Evolutionary conservation across 345 rosid species (phyloP).

Genomic region (Citrus trifoliata): DNA sequence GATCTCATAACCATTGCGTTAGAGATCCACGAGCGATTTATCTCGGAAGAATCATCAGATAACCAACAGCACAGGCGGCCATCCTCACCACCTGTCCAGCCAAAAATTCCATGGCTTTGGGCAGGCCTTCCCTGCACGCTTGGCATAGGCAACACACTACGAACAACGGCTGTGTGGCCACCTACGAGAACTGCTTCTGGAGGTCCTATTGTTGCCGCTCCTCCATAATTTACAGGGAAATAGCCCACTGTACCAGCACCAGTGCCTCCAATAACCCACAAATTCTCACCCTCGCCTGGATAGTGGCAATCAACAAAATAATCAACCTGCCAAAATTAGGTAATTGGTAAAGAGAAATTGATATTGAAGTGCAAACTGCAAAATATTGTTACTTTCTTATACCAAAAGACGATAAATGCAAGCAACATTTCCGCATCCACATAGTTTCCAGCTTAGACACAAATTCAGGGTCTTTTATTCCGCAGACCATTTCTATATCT

Average conservation of each 20-base stretch:
- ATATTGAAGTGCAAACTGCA: background rate
- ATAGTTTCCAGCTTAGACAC: background rate
- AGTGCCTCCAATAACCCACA: constrained; percentile 95
- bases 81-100: constrained; percentile 97
- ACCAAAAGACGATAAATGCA: background rate
- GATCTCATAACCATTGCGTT: constrained; percentile 48
- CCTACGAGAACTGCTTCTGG: constrained; percentile 81
- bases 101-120: constrained; percentile 55
- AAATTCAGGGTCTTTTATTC: background rate
- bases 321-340: constrained; percentile 62
- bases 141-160: constrained; percentile 71
- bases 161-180: constrained; percentile 69
- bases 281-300: constrained; percentile 50
- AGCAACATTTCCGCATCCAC: background rate
- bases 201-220: constrained; percentile 43
- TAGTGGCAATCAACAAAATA: constrained; percentile 87
- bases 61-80: constrained; percentile 92
- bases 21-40: constrained; percentile 72
- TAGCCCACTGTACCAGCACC: constrained; percentile 71
- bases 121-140: constrained; percentile 29
- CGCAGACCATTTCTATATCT: background rate
- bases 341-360: background rate
- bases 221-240: constrained; percentile 61
- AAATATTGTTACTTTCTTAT: too few relatives aligned
- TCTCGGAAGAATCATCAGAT: constrained; percentile 45